These are phyloP conservation scores for Asterochloris erici DNA, from an alignment of 139 green algal genomes.

Conservation along the genomic window DNA sequence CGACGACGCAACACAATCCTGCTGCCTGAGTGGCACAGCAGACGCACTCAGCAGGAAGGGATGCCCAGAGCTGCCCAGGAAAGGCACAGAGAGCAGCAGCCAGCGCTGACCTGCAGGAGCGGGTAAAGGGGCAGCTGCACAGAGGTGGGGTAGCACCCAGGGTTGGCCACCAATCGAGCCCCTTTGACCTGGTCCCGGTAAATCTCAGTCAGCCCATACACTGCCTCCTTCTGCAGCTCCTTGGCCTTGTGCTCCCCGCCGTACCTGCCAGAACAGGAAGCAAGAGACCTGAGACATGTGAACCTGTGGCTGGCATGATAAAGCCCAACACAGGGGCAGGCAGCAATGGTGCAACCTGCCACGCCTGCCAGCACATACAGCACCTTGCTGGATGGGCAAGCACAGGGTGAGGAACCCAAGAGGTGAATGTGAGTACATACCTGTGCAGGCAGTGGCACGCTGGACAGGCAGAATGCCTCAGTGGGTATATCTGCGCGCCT, in stretches of 20 bases:
- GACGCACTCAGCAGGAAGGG: neutral
- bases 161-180: slow-evolving; percentile 95
- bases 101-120: slow-evolving; percentile 47
- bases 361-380: too few species aligned
- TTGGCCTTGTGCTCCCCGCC: slow-evolving; percentile 81
- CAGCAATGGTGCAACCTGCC: too few species aligned
- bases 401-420: too few species aligned
- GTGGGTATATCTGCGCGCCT: too few species aligned
- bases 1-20: too few species aligned
- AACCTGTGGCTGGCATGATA: too few species aligned
- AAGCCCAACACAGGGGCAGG: too few species aligned
- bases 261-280: slow-evolving; percentile 62
- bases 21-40: neutral
- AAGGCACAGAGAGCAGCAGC: neutral
- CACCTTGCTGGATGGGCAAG: too few species aligned
- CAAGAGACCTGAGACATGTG: neutral
- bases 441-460: too few species aligned
- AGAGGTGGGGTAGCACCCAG: slow-evolving; percentile 94
- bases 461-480: too few species aligned
- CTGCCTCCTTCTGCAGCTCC: slow-evolving; percentile 93
- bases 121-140: slow-evolving; percentile 83
- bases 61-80: neutral
- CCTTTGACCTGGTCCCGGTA: slow-evolving; percentile 59
- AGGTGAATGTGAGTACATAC: too few species aligned
- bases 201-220: slow-evolving; percentile 96